Base-by-base conservation (phyloP, 2,329 filamentous ascomycete species). In the Podosphaera leucotricha region DNA sequence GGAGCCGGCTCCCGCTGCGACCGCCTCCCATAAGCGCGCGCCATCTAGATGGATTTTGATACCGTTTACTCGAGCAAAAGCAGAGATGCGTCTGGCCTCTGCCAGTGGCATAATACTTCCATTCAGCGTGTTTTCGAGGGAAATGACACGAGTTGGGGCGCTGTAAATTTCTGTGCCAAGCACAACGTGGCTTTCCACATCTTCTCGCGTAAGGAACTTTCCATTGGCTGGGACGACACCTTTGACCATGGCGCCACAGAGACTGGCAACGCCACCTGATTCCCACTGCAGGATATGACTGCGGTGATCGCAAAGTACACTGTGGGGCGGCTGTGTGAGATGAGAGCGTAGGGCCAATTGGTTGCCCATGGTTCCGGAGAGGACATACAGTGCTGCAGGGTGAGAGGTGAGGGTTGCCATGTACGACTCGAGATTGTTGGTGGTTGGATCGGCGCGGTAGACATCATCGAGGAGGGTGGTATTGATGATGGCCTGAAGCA, bases 311-410 rank as follows among this genome's bases (percentile, higher is more conserved):
- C 80, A 83, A 7, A 94, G 64, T 4, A 94, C 72, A 6, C 72
- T 71, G 58, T 92, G 75, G 0, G 87, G 87, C 13, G 86, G 85
- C 47, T 82, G 78, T 0, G 66, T 70, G 13, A 94, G 68, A 47
- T 90, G 79, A 1, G 80, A 70, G 35, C 86, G 75, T 37, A 93
- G 68, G 0, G 80, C 77, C 16, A 94, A 66, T 59, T 93, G 85
- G 62, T 94, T 94, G 36, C 84, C 85, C 85, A 93, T 93, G 3
- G 86, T 93, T 2, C 87, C 87, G 0, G 82, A 90, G 47, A 92
- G 67, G 45, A 93, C 82, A 44, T 93, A 76, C 3, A 94, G 66
- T 0, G 72, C 80, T 6, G 74, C 75, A 54, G 85, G 77, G 53
- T 92, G 85, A 52, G 74, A 74, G 0, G 82, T 72, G 2, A 92